Evolutionary conservation across 768 basidiomycete species (phyloP).

Genomic region (Dioszegia aurantiaca): DNA sequence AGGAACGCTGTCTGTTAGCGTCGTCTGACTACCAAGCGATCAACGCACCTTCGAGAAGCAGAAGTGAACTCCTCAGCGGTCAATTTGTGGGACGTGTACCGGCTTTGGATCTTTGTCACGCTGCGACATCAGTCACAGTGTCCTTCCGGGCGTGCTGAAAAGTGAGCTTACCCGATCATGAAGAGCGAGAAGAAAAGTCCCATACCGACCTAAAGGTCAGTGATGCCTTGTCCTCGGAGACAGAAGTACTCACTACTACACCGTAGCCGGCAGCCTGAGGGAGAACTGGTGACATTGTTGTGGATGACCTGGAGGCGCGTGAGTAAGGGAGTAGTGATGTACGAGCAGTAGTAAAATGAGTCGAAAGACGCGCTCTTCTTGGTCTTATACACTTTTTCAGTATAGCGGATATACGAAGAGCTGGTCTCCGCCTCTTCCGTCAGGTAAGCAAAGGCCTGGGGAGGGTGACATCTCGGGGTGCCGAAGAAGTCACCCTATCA

Average conservation of each 20-base stretch:
- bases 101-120: constrained; percentile 73
- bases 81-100: constrained; percentile 71
- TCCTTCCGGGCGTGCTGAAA: neutral
- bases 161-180: constrained; percentile 57
- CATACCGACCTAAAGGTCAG: constrained; percentile 59
- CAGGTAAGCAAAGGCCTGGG: too few species aligned
- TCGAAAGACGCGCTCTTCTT: too few species aligned
- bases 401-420: too few species aligned
- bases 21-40: neutral
- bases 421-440: too few species aligned
- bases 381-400: too few species aligned
- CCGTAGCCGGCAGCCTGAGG: constrained; percentile 85
- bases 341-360: too few species aligned
- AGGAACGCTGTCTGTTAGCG: constrained; percentile 60
- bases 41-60: constrained; percentile 45
- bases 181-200: constrained; percentile 64
- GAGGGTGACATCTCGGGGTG: too few species aligned
- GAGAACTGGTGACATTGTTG: constrained; percentile 49
- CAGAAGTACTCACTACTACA: constrained; percentile 63
- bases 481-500: too few species aligned
- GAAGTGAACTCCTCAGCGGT: constrained; percentile 62
- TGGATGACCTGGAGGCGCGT: neutral
- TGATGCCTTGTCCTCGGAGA: too few species aligned
- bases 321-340: too few species aligned
- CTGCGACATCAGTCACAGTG: constrained; percentile 27